Evolutionary conservation across 306 rosid genomes (phyloP), one percentile per base, ranked within the genome.

Genomic region (Prunus mume): DNA sequence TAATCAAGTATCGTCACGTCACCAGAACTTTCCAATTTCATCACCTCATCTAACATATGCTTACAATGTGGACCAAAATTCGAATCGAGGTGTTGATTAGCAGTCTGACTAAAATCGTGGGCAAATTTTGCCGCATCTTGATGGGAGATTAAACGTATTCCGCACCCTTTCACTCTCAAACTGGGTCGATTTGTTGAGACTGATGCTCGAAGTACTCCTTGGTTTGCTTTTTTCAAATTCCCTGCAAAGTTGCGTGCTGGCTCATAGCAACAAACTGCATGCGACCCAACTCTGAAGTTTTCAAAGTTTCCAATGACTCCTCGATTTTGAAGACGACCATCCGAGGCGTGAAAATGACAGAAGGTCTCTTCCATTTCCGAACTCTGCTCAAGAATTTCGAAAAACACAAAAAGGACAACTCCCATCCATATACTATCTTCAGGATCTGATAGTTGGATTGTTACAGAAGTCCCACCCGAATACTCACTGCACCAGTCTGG

Each of bases 131-230:
- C 57, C 12, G 19, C 72, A 24, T 25, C 6, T 10, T 51, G 15
- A 5, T 71, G 5, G 11, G 4, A 62, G 5, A 78, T 15, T 12
- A 52, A 22, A 51, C 24, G 58, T 20, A 52, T 7, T 4, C 4
- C 72, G 43, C 58, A 78, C 54, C 32, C 58, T 18, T 45, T 78
- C 25, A 78, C 65, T 47, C 12, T 28, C n/a, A 64, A 0, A 32
- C 32, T 3, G 0, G 34, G 32, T 22, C 65, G 51, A 25, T 50
- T 11, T 0, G 19, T 58, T 14, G 28, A 22, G 17, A 71, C 22
- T 13, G 45, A 47, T 4, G 54, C 76, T 17, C 0, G 1, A 18
- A 68, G 32, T 5, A 0, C 0, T 15, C 60, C 4, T 0, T 1
- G 3, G 22, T 15, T 70, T 22, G 71, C 76, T 1, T 11, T 49